These are phyloP conservation scores for Clonostachys solani DNA, from an alignment of 2,329 filamentous ascomycete genomes.

Conservation along the genomic window DNA sequence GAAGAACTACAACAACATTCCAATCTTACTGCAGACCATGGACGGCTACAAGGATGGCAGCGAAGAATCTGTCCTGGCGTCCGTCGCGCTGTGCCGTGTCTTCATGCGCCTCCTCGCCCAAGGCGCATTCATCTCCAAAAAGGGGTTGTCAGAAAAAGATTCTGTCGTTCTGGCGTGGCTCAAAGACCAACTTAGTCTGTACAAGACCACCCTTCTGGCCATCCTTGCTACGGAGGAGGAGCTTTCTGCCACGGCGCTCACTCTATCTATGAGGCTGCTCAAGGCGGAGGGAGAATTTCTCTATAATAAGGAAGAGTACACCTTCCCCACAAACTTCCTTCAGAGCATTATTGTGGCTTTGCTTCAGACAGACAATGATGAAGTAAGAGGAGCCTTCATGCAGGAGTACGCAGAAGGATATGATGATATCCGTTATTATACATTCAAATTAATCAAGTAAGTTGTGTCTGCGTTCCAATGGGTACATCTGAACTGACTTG, in stretches of 20 bases:
- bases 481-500: background rate
- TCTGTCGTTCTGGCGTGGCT: conserved; percentile 73
- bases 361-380: conserved; percentile 51
- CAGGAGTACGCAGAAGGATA: conserved; percentile 75
- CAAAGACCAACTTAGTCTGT: conserved; percentile 68
- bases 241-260: conserved; percentile 67
- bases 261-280: conserved; percentile 76
- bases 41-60: conserved; percentile 43
- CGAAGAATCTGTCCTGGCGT: conserved; percentile 59
- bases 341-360: conserved; percentile 59
- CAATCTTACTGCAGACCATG: conserved; percentile 56
- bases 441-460: conserved; percentile 70
- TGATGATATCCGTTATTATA: conserved; percentile 82
- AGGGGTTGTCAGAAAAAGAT: conserved; percentile 67
- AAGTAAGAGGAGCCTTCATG: conserved; percentile 67
- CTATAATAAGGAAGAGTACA: conserved; percentile 57
- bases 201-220: conserved; percentile 56
- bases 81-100: conserved; percentile 79
- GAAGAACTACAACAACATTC: conserved; percentile 90
- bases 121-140: conserved; percentile 64
- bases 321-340: conserved; percentile 67
- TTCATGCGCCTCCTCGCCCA: conserved; percentile 78
- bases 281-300: conserved; percentile 71
- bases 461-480: conserved; percentile 16
- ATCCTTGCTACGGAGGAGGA: conserved; percentile 60